Evolutionary conservation across 768 basidiomycete genomes (phyloP), one percentile per base, ranked within the genome.

Genomic region (Termitomyces sp.): DNA sequence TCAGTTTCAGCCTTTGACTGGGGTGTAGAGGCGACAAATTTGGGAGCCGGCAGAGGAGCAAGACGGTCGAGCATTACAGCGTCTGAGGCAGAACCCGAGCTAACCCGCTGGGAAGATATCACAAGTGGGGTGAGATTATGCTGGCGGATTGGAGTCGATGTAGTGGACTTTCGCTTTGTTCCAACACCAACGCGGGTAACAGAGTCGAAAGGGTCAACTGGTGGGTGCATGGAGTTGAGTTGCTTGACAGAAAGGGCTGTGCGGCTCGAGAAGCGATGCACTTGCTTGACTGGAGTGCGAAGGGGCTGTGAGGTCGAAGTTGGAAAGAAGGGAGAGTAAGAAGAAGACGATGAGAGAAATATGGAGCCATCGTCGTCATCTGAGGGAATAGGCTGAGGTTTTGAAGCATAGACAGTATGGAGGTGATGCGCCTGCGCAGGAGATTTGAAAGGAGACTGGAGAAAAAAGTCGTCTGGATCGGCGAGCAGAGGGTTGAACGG

Each of bases 121-220:
- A 80, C 65, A 56, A 81, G 70, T 58, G 83, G 72, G 32, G 76
- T 74, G 47, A 79, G 71, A 37, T 71, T 73, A 35, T 78, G 76
- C 14, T 73, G 74, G 19, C 78, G 78, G 10, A 83, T 74, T 4
- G 86, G 86, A 10, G 85, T 88, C 42, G 73, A 72, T 51, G 72
- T 71, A 44, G 72, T 74, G 5, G 84, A 83, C 66, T 88, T 88
- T 63, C 87, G 83, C 67, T 88, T 88, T 1, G 79, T 82, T 40
- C 85, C 84, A 2, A 77, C 70, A 12, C 76, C 74, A 37, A 74
- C 61, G 12, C 68, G 69, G 45, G 70, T 61, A 32, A 58, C 62
- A 45, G 69, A 59, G 37, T 55, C 49, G 6, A 59, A 44, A 42
- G 66, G 47, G 6, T 64, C 61, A 4, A 63, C 49, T 21, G 70